Evolutionary conservation across 495 filamentous ascomycete species (phyloP), one percentile per base, ranked within the genome.

Genomic region (Podospora comata): DNA sequence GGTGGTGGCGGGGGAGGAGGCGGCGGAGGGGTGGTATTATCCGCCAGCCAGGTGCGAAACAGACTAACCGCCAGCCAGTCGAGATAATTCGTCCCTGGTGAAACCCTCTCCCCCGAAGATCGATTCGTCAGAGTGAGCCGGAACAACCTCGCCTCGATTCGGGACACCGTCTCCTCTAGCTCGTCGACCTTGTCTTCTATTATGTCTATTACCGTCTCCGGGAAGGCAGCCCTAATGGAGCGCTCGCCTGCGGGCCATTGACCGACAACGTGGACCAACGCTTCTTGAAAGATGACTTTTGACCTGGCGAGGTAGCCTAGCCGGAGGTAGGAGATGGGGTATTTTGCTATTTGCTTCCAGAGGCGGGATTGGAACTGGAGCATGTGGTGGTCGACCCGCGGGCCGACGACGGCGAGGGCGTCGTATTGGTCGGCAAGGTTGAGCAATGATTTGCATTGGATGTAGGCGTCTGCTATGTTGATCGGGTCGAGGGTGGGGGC

Each of bases 331-430:
- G 86, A 90, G 18, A 94, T 91, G 19, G 93, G 93, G 75, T 97
- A 97, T 77, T 96, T 96, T 53, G 92, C 92, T 66, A 97, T 95
- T 73, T 97, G 93, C 75, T 94, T 94, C 88, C 92, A 96, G 0
- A 97, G 85, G 18, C 92, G 85, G 30, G 89, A 90, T 68, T 93
- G 92, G 78, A 97, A 97, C 66, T 93, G 92, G 1, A 97, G 82
- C 3, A 97, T 81, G 76, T 97, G 93, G 80, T 97, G 92, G 73
- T 97, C 93, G 11, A 96, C 89, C n/a, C 93, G 87, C 0, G 92
- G 91, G 0, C 93, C 93, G 18, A 96, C 91, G 18, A 97, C 92
- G 20, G 88, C 82, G 9, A 97, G 84, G 3, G 93, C 92, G 77
- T 97, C 93, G 80, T 97, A 97, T 83, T 94, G 91, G 75, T 97